phyloP scores from a whole-genome alignment of 1,284 basidiomycete genomes.

The Meira nashicola region DNA sequence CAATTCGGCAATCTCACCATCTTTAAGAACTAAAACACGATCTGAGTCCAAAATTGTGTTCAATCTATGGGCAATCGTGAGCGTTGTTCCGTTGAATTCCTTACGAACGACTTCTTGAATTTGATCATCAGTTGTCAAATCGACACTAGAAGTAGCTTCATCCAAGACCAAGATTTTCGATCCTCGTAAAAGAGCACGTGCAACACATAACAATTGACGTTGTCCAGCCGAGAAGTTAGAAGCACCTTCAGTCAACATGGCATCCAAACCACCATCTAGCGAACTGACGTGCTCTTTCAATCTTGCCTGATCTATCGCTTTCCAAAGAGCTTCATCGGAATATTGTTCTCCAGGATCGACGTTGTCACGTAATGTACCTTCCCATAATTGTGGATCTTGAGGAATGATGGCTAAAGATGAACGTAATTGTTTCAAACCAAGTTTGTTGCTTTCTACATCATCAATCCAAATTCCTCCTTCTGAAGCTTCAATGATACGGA shows the following conservation, averaged over 20 bases:
- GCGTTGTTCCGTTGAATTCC: constrained; percentile 54
- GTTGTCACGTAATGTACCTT: constrained; percentile 78
- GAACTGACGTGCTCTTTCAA: constrained; percentile 68
- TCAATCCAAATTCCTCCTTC: constrained; percentile 77
- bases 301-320: constrained; percentile 67
- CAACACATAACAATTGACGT: constrained; percentile 56
- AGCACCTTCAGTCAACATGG: constrained; percentile 73
- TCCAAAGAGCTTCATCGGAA: constrained; percentile 73
- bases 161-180: constrained; percentile 83
- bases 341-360: constrained; percentile 70
- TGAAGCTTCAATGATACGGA: constrained; percentile 62
- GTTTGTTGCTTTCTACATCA: constrained; percentile 72
- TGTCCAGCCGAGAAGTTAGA: constrained; percentile 76
- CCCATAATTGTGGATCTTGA: constrained; percentile 68
- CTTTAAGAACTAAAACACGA: constrained; percentile 74
- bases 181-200: constrained; percentile 53
- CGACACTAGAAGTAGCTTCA: constrained; percentile 67
- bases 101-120: constrained; percentile 72
- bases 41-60: constrained; percentile 87
- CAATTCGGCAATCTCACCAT: constrained; percentile 71
- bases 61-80: constrained; percentile 68
- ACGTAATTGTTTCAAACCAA: constrained; percentile 70
- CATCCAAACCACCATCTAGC: constrained; percentile 70
- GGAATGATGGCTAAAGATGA: constrained; percentile 76
- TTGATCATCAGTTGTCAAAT: constrained; percentile 80